These are phyloP conservation scores for Solanum microdontum DNA, from an alignment of 257 asterid genomes.

Conservation along the genomic window DNA sequence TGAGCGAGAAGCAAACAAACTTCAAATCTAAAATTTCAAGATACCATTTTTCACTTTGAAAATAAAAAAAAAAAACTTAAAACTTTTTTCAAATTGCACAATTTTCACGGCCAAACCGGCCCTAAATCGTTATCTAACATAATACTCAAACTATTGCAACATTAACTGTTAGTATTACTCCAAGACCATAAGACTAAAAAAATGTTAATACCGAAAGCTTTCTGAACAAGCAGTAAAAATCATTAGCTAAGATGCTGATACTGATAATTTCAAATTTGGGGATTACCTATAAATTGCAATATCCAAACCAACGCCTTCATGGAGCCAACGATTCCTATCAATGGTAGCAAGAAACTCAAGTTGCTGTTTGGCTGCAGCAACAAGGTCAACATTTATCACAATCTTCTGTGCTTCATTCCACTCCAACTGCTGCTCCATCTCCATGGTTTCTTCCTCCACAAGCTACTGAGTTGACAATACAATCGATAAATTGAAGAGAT, in stretches of 20 bases:
- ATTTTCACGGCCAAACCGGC: not conserved
- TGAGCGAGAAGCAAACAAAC: not conserved
- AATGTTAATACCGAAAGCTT: not conserved
- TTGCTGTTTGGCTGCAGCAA: constrained; percentile 64
- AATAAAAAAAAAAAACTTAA: not conserved
- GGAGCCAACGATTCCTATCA: constrained; percentile 84
- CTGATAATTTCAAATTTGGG: not conserved
- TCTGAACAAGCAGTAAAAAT: not conserved
- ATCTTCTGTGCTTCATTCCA: constrained; percentile 80
- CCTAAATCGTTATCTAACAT: not conserved
- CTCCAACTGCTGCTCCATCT: constrained; percentile 62
- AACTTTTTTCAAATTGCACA: not conserved
- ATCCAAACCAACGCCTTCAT: constrained; percentile 49
- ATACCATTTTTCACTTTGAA: not conserved
- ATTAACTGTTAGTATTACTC: not conserved
- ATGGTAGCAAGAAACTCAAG: constrained; percentile 69
- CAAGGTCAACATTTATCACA: constrained; percentile 57
- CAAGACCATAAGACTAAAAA: not conserved
- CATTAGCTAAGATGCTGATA: not conserved
- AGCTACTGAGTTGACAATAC: not conserved
- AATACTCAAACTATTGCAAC: not conserved
- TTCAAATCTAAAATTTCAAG: not conserved
- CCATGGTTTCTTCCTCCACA: constrained; percentile 19
- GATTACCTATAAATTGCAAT: constrained; percentile 62
- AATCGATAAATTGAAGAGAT: not conserved